A percentile compares a stretch with the other conserved stretches of the same genome.
These are phyloP conservation scores for Myxozyma neotropica DNA, from an alignment of 805 yeast genomes.

Conservation along the genomic window DNA sequence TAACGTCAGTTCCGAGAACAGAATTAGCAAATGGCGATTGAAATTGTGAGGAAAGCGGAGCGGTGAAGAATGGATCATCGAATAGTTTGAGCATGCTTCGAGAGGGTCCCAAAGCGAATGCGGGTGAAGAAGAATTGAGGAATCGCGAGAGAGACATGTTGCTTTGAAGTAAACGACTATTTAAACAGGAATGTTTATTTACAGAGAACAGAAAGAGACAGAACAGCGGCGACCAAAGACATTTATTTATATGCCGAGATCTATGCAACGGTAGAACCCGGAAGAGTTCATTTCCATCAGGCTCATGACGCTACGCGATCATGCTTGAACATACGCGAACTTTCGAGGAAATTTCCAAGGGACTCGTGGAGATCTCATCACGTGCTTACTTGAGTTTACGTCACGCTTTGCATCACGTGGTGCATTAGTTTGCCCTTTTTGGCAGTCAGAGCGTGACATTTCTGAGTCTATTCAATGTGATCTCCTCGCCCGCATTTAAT, in stretches of 20 bases:
- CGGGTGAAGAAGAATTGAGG: slow-evolving; percentile 19
- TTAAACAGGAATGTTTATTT: background rate
- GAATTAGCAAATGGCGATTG: slow-evolving; percentile 10
- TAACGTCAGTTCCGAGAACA: background rate
- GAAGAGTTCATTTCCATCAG: too few species aligned
- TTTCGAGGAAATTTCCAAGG: slow-evolving; percentile 11
- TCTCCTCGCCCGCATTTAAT: too few species aligned
- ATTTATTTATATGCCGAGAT: background rate
- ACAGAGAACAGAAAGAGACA: slow-evolving; percentile 7
- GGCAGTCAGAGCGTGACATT: too few species aligned
- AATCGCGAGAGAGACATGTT: slow-evolving; percentile 32
- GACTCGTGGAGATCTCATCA: background rate
- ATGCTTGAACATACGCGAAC: background rate
- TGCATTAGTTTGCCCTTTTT: too few species aligned
- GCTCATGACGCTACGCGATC: too few species aligned
- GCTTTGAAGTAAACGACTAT: background rate
- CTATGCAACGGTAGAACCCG: background rate
- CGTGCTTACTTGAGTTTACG: background rate
- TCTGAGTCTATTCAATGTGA: too few species aligned
- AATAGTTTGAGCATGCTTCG: slow-evolving; percentile 8
- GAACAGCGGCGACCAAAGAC: background rate
- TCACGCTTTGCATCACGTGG: background rate
- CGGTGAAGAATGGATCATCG: slow-evolving; percentile 26
- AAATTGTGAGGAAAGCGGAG: slow-evolving; percentile 18
- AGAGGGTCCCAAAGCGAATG: slow-evolving; percentile 13